phyloP scores from a whole-genome alignment of 441 rosid genomes.

The Biscutella laevigata region DNA sequence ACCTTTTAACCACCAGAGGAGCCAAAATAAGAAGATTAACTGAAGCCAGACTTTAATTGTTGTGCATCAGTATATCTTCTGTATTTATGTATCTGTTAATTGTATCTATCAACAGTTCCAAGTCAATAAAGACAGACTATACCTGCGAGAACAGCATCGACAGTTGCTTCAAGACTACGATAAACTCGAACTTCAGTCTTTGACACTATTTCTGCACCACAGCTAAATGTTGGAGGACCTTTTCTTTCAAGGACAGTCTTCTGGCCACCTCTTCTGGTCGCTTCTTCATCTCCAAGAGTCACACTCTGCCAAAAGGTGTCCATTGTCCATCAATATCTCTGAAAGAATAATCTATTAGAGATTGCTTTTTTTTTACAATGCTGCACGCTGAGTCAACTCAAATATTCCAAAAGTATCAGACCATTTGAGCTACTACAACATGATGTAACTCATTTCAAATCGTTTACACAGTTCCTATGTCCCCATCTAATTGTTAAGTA shows the following conservation, averaged over 20 bases:
- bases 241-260: constrained; percentile 82
- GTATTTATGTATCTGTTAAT: background rate
- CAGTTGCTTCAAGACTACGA: constrained; percentile 83
- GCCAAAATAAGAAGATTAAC: background rate
- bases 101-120: background rate
- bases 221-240: constrained; percentile 76
- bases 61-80: background rate
- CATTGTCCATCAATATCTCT: constrained; percentile 5
- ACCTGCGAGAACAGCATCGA: constrained; percentile 80
- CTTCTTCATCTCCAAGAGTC: constrained; percentile 86
- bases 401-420: background rate
- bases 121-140: constrained; percentile 7
- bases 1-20: constrained; percentile 40
- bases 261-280: constrained; percentile 74
- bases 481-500: background rate
- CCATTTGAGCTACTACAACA: background rate
- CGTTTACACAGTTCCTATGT: background rate
- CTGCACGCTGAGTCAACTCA: background rate
- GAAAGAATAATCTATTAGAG: background rate
- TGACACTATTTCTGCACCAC: constrained; percentile 74
- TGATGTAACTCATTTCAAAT: background rate
- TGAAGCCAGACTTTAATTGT: constrained; percentile 6
- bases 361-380: background rate
- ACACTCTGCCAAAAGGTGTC: constrained; percentile 45
- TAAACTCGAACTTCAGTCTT: constrained; percentile 82